Evolutionary conservation across 2,329 filamentous ascomycete species (phyloP).

Genomic region (Huntiella abstrusa): DNA sequence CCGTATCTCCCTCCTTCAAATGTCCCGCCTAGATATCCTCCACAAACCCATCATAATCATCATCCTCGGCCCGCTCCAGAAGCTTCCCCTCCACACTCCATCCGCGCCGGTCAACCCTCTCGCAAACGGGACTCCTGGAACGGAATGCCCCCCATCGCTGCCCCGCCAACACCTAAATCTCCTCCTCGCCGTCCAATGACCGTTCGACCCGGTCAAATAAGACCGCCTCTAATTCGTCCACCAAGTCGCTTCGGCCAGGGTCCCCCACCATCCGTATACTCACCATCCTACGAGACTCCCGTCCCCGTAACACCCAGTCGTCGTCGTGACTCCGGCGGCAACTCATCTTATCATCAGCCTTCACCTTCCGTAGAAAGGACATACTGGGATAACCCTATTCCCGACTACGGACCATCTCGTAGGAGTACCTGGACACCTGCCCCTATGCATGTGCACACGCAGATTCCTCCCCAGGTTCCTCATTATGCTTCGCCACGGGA

Average conservation of each 20-base stretch:
- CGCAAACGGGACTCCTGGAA: slow-evolving; percentile 11
- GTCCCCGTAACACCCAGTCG: not conserved
- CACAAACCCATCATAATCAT: not conserved
- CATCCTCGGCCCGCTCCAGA: not conserved
- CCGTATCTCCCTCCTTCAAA: slow-evolving; percentile 3
- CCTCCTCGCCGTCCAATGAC: slow-evolving; percentile 8
- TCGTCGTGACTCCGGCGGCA: slow-evolving; percentile 1
- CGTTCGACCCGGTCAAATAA: not conserved
- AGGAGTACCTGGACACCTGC: slow-evolving; percentile 5
- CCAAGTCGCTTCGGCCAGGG: slow-evolving; percentile 6
- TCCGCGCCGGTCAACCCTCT: not conserved
- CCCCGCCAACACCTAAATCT: slow-evolving; percentile 9
- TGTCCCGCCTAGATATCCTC: not conserved
- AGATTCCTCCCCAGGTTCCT: no score
- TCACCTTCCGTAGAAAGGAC: no score
- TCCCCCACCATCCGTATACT: not conserved
- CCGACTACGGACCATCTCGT: not conserved
- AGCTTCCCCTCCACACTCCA: not conserved
- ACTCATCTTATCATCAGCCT: not conserved
- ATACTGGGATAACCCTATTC: no score
- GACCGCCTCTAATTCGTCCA: not conserved
- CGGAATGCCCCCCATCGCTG: slow-evolving; percentile 1
- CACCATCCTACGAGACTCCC: slow-evolving; percentile 2
- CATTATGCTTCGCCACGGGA: not conserved
- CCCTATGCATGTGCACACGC: not conserved